A percentile compares a stretch with the other conserved stretches of the same genome.
These are phyloP conservation scores for Tuber brumale DNA, from an alignment of 495 filamentous ascomycete species.

Conservation along the genomic window DNA sequence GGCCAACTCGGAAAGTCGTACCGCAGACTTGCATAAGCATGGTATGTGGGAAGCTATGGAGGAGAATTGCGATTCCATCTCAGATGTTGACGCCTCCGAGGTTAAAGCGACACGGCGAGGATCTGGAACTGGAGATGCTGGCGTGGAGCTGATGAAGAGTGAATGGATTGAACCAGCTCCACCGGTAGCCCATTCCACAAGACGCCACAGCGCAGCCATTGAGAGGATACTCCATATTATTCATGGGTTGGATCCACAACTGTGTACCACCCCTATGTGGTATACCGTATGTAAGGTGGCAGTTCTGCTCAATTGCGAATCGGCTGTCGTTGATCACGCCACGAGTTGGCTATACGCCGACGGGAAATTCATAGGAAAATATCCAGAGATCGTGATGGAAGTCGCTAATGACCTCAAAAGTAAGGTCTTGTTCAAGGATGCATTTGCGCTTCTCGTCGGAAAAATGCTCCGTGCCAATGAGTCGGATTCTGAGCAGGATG, in stretches of 20 bases:
- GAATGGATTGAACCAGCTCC: background rate
- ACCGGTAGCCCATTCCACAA: conserved; percentile 23
- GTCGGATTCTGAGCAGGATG: conserved; percentile 27
- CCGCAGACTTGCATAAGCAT: background rate
- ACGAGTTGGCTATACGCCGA: conserved; percentile 50
- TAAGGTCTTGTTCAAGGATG: conserved; percentile 44
- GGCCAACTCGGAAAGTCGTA: background rate
- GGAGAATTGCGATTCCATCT: conserved; percentile 1
- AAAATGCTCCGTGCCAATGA: conserved; percentile 44
- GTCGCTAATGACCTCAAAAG: conserved; percentile 48
- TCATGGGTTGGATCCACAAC: conserved; percentile 33
- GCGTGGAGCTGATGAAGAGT: background rate
- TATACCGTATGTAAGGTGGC: conserved; percentile 36
- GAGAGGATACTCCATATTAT: conserved; percentile 35
- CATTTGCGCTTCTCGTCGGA: conserved; percentile 50
- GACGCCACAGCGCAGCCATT: conserved; percentile 30
- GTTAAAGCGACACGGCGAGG: background rate
- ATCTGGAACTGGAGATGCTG: background rate
- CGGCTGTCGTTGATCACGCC: conserved; percentile 43
- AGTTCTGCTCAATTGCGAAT: conserved; percentile 21
- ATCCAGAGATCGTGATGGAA: conserved; percentile 48
- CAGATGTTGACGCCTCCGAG: background rate
- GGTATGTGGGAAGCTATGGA: background rate
- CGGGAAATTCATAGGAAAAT: conserved; percentile 46
- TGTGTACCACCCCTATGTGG: conserved; percentile 37